Percentiles rank a stretch among this genome's conserved stretches.
Evolutionary conservation across 352 stramenopile genomes (phyloP).

Genomic region (Pythium brachiatum): DNA sequence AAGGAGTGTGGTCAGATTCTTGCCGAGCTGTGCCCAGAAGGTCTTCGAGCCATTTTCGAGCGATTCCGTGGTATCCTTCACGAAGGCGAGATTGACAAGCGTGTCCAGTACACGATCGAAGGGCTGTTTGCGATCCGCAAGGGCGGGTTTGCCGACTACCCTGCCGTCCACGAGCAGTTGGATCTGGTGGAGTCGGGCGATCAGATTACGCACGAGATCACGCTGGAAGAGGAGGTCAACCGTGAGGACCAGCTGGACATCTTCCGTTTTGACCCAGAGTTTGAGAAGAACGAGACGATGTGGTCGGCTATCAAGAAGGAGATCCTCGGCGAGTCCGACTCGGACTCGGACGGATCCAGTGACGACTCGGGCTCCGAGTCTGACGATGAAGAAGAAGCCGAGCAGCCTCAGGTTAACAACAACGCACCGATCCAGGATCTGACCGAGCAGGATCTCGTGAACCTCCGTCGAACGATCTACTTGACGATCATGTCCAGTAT

Average conservation of each 20-base stretch:
- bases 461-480: conserved; percentile 98
- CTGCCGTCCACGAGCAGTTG: conserved; percentile 91
- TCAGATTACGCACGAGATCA: conserved; percentile 98
- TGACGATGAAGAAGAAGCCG: conserved; percentile 51
- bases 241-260: conserved; percentile 96
- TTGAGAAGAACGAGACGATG: conserved; percentile 95
- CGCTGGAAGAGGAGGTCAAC: conserved; percentile 96
- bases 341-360: conserved; percentile 61
- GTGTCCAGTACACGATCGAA: conserved; percentile 99
- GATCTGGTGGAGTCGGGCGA: conserved; percentile 98
- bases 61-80: conserved; percentile 97
- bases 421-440: conserved; percentile 92
- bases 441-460: conserved; percentile 97
- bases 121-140: conserved; percentile 96
- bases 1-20: conserved; percentile 94
- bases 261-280: conserved; percentile 95
- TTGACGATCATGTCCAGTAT: conserved; percentile 99
- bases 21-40: conserved; percentile 79
- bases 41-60: conserved; percentile 96
- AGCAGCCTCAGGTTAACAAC: conserved; percentile 17
- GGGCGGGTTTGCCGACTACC: conserved; percentile 94
- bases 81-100: conserved; percentile 96
- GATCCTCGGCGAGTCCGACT: conserved; percentile 94
- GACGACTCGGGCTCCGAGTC: conserved; percentile 42
- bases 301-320: conserved; percentile 96